phyloP scores from a whole-genome alignment of 2,329 filamentous ascomycete genomes.

The Verticillium longisporum region DNA sequence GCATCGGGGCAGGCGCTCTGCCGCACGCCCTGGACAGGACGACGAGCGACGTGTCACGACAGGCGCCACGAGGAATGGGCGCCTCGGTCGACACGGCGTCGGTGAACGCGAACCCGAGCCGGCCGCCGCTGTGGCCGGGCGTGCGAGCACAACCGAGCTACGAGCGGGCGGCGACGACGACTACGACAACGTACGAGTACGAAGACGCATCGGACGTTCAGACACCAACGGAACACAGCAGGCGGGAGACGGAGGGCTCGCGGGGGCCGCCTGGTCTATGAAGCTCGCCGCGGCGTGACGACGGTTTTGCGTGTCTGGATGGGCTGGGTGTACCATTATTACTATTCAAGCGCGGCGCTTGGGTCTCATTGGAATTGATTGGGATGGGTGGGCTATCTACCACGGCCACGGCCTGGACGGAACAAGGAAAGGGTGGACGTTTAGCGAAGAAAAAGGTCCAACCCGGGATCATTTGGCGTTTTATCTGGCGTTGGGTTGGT shows the following conservation, averaged over 20 bases:
- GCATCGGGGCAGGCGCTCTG: neutral
- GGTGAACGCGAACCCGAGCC: constrained; percentile 17
- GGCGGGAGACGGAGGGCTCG: constrained; percentile 17
- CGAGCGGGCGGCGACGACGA: constrained; percentile 15
- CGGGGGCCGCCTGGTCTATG: constrained; percentile 3
- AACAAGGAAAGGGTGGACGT: neutral
- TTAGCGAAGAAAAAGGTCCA: neutral
- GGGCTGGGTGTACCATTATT: constrained; percentile 1
- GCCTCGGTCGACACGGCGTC: constrained; percentile 1
- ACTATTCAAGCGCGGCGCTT: constrained; percentile 8
- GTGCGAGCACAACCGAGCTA: constrained; percentile 23
- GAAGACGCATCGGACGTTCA: constrained; percentile 11
- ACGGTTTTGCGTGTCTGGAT: neutral
- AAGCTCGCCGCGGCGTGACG: neutral
- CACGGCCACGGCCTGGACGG: neutral
- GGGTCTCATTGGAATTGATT: neutral
- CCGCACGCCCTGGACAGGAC: constrained; percentile 3
- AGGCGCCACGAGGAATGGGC: neutral
- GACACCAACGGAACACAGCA: constrained; percentile 18
- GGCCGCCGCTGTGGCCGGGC: constrained; percentile 37
- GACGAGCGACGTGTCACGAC: constrained; percentile 6
- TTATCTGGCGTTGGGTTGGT: no score
- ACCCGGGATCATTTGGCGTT: neutral
- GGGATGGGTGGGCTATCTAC: neutral
- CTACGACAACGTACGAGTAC: constrained; percentile 18